Evolutionary conservation across 768 basidiomycete genomes (phyloP).

Genomic region (Holtermanniella nyarrowii): DNA sequence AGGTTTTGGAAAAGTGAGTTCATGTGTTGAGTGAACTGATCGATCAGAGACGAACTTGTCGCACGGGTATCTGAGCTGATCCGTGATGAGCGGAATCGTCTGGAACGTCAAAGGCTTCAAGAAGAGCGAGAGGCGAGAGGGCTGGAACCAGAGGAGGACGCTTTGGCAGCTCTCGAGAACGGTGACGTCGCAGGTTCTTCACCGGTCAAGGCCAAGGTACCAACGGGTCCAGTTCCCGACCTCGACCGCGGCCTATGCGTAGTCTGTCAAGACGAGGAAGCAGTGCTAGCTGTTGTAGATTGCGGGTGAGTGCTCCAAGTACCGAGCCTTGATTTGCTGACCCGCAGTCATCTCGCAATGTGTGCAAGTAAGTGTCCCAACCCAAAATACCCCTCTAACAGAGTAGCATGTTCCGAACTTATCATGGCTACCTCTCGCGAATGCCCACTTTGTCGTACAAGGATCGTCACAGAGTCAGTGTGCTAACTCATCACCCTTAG

Average conservation of each 20-base stretch:
- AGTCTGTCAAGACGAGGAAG: slow-evolving; percentile 87
- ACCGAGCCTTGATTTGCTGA: neutral
- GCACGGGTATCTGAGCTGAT: slow-evolving; percentile 33
- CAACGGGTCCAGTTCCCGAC: slow-evolving; percentile 35
- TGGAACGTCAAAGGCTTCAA: slow-evolving; percentile 31
- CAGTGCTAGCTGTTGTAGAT: slow-evolving; percentile 84
- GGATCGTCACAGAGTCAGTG: slow-evolving; percentile 27
- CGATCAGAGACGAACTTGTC: slow-evolving; percentile 29
- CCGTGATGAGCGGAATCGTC: slow-evolving; percentile 32
- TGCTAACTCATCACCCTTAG: neutral
- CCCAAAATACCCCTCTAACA: neutral
- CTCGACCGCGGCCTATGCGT: slow-evolving; percentile 64
- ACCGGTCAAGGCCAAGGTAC: slow-evolving; percentile 12
- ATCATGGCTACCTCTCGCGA: slow-evolving; percentile 57
- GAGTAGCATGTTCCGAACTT: slow-evolving; percentile 35
- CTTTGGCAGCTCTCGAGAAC: neutral
- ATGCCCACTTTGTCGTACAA: slow-evolving; percentile 79
- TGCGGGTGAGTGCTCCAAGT: slow-evolving; percentile 59
- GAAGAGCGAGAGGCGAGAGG: slow-evolving; percentile 27
- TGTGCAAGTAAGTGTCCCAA: slow-evolving; percentile 29
- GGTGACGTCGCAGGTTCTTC: neutral
- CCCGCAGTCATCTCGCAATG: slow-evolving; percentile 30
- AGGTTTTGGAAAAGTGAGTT: slow-evolving; percentile 64
- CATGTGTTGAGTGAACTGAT: neutral
- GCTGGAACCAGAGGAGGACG: neutral